Base-by-base conservation (phyloP, 768 basidiomycete species). In the Leccinum boreale region DNA sequence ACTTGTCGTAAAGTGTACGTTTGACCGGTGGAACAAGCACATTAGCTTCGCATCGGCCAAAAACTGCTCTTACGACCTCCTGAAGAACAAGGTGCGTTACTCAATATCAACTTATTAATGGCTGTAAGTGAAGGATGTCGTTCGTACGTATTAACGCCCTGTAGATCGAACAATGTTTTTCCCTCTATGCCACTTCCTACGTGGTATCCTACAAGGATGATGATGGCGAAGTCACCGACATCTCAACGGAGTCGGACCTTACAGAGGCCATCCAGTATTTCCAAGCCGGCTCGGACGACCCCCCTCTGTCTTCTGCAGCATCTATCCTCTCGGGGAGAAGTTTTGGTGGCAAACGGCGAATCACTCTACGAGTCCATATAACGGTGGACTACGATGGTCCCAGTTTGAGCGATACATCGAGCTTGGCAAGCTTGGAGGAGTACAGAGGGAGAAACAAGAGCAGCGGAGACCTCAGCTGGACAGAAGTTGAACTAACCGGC, bases 251-350 rank as follows among this genome's bases (percentile, higher is more conserved):
- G 56, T 69, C 73, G 5, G 90, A 95, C 65, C 79, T 97, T 21
- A 82, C 85, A 1, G 94, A 96, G 63, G 94, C 94, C 1, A 89
- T 98, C 57, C 79, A 83, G 33, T 98, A 93, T 72, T 95, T 94
- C 70, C 82, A 86, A 56, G 85, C 84, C 1, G 88, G 89, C 15
- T 74, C 70, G 11, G 94, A 93, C 61, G 90, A 92, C 62, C 80
- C 80, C 14, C 85, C 88, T 29, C 61, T 80, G 31, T 86, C 88
- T 10, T 90, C 89, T 23, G 83, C 85, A 4, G 82, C 87, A 0
- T 94, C 92, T 47, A 85, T 87, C 53, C 73, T 88, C 29, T 89
- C 89, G 12, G 78, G 79, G 28, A 74, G 81, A 17, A 87, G 87
- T 65, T 85, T 85, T 26, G 78, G 82, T 10, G 77, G 80, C 33